Evolutionary conservation across 768 basidiomycete genomes (phyloP).

Genomic region (Termitomyces sp.): DNA sequence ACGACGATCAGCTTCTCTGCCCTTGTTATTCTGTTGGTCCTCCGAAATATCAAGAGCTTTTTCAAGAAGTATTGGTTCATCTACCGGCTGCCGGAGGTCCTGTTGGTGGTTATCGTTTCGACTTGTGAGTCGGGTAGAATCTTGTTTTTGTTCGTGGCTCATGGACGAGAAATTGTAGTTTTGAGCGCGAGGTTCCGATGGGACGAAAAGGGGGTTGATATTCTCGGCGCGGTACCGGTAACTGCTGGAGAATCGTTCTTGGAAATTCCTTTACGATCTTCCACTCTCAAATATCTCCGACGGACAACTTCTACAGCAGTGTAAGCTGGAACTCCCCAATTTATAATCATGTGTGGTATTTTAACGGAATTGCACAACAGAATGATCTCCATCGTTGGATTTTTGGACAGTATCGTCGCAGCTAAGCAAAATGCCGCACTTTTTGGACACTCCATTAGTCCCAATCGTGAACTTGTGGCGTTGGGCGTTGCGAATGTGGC

Average conservation of each 20-base stretch:
- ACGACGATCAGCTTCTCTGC: constrained; percentile 72
- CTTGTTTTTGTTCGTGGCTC: not conserved
- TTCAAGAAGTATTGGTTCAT: constrained; percentile 68
- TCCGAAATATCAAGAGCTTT: constrained; percentile 53
- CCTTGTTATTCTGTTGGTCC: constrained; percentile 58
- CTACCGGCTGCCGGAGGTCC: constrained; percentile 84
- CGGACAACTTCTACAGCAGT: constrained; percentile 84
- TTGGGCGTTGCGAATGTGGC: constrained; percentile 81
- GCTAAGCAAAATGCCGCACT: constrained; percentile 89
- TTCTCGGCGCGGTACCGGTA: constrained; percentile 77
- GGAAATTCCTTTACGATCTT: constrained; percentile 64
- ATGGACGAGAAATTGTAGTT: constrained; percentile 39
- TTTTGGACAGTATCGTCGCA: constrained; percentile 91
- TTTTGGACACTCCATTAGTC: constrained; percentile 85
- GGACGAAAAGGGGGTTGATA: constrained; percentile 76
- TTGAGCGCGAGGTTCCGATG: constrained; percentile 67
- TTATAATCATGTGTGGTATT: not conserved
- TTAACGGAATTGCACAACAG: constrained; percentile 30
- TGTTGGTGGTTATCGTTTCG: constrained; percentile 79
- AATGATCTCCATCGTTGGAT: constrained; percentile 80
- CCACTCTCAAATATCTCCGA: constrained; percentile 61
- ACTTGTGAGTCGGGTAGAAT: constrained; percentile 57
- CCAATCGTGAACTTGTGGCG: constrained; percentile 94
- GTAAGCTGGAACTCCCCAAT: constrained; percentile 32
- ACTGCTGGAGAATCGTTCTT: constrained; percentile 60